Base-by-base conservation (phyloP, 2,329 filamentous ascomycete species). In the Macroventuria anomochaeta region DNA sequence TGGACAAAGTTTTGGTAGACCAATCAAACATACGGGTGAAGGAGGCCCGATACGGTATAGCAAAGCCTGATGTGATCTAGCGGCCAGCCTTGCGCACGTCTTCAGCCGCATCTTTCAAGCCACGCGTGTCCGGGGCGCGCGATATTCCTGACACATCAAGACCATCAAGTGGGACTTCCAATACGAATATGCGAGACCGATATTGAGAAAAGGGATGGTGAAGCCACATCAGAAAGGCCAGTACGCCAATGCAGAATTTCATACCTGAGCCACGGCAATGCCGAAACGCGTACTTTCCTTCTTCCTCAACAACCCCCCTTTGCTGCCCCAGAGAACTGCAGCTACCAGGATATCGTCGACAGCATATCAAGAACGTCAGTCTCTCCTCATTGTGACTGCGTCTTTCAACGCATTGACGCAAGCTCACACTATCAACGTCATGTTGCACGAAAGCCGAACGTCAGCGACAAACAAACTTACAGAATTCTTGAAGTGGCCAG, bases 71-170 rank as follows among this genome's bases (percentile, higher is more conserved):
- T 26, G 1, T 8, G n/a, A 26, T n/a, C 10, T 43, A 48, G 39
- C 26, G n/a, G 10, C 6, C 29, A 38, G 43, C 50, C 50, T 48
- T 43, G 38, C 43, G 11, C 7, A 42, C 18, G 25, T 26, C 28
- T 34, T 53, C 43, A 48, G 50, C 43, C 50, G 48, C 33, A 42
- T 34, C 26, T 5, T 41, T 26, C 31, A 53, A 53, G 50, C 50
- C 50, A 53, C 43, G 37, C 32, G 50, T 33, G 32, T 41, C 47
- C 37, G 50, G 50, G 10, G 50, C 38, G 50, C 50, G 50, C 50
- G 50, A 53, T n/a, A 5, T 38, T 25, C 5, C 20, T 26, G n/a
- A 42, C 38, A 26, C 38, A 38, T 42, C 43, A 43, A 43, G 37
- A 39, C 20, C 10, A 23, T 32, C 10, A 36, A 46, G 48, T 48